Base-by-base conservation (phyloP, 2,329 filamentous ascomycete genomes). In the Fusarium redolens region DNA sequence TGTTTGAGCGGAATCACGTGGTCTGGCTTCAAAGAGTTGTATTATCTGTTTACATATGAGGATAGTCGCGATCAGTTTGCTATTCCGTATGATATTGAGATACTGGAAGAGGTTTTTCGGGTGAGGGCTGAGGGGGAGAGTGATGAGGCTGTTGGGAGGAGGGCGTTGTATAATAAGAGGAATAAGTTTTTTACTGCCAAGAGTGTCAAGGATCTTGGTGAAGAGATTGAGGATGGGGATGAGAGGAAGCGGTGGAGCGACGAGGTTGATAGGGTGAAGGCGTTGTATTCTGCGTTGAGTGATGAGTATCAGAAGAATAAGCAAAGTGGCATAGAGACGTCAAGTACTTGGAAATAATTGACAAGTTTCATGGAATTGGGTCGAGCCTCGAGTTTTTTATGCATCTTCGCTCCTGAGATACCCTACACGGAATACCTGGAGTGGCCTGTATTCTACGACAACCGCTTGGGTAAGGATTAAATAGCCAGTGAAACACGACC, bases 21-120 rank as follows among this genome's bases (percentile, higher is more conserved):
- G 88, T 85, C 85, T 14, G 87, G 88, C 2, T 90, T 90, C 79
- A 82, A 81, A 65, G 84, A 87, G 77, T 82, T 90, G 62, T 89
- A 88, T 77, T 89, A 89, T 74, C 80, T 90, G 52, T 90, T 90
- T 78, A 89, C 87, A 0, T 88, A 90, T 75, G 85, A 89, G 77
- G 88, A 90, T 76, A 89, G 85, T 57, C 81, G 87, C 43, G 87
- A 90, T 69, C 74, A 88, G 10, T 89, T 90, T 73, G 77, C 79
- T 5, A 89, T 89, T 61, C 87, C 87, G 4, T 85, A 89, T 76
- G 88, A 90, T 65, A 88, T 90, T 68, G 84, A 89, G 54, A 90
- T 90, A 61, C 73, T 90, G 51, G 81, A 88, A 76, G 80, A 86
- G 62, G 87, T 90, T 3, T 90, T 89, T 72, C 82, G 85, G 6